These are phyloP conservation scores for Gymnopilus junonius DNA, from an alignment of 768 basidiomycete genomes.

Conservation along the genomic window DNA sequence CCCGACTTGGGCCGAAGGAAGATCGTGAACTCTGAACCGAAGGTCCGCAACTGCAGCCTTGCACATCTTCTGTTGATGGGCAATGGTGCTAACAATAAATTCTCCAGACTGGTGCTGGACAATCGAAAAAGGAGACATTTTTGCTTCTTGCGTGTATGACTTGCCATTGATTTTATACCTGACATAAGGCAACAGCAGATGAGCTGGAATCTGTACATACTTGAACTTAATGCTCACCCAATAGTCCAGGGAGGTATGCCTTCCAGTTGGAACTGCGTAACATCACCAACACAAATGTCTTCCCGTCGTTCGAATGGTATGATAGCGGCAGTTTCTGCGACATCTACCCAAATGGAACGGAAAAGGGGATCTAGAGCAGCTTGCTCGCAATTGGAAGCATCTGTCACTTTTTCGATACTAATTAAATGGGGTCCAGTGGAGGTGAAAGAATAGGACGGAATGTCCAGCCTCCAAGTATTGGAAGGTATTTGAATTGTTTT, in stretches of 20 bases:
- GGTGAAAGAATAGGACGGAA: conserved; percentile 72
- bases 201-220: neutral
- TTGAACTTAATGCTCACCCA: conserved; percentile 50
- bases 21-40: conserved; percentile 71
- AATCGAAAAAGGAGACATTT: conserved; percentile 84
- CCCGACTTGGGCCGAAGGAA: conserved; percentile 89
- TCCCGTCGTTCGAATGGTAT: conserved; percentile 77
- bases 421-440: conserved; percentile 85
- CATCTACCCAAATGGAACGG: conserved; percentile 81
- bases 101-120: conserved; percentile 80
- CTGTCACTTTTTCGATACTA: conserved; percentile 75
- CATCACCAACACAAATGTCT: conserved; percentile 91
- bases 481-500: conserved; percentile 55
- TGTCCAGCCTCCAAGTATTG: conserved; percentile 70
- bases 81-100: conserved; percentile 86
- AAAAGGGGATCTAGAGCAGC: conserved; percentile 62
- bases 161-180: conserved; percentile 87
- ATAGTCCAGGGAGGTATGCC: conserved; percentile 94
- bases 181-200: neutral
- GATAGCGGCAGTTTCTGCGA: conserved; percentile 96
- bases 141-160: conserved; percentile 71
- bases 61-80: conserved; percentile 93
- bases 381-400: conserved; percentile 84
- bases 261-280: conserved; percentile 90
- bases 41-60: conserved; percentile 81